phyloP scores from a whole-genome alignment of 805 yeast species.

The Wickerhamiella musiphila region DNA sequence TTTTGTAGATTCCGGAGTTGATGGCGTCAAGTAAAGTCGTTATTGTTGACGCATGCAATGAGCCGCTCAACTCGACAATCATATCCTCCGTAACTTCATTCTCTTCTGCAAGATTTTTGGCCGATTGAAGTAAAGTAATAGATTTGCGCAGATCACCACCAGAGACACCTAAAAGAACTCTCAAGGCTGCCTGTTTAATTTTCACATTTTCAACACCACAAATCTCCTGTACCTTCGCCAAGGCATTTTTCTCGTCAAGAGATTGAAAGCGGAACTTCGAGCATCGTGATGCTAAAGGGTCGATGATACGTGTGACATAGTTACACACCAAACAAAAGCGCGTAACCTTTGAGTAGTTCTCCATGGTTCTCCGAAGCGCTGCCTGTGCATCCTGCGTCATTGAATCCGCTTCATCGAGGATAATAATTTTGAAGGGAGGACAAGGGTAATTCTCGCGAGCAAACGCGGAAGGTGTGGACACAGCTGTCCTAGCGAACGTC shows the following conservation, averaged over 20 bases:
- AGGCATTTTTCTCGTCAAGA: slow-evolving; percentile 53
- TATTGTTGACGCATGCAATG: slow-evolving; percentile 38
- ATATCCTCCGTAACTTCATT: slow-evolving; percentile 26
- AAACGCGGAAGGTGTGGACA: slow-evolving; percentile 59
- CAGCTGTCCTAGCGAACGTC: slow-evolving; percentile 75
- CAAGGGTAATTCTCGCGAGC: slow-evolving; percentile 70
- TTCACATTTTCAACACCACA: slow-evolving; percentile 32
- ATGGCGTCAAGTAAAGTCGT: slow-evolving; percentile 25
- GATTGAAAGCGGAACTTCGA: slow-evolving; percentile 84
- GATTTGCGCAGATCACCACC: slow-evolving; percentile 89
- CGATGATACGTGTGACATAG: slow-evolving; percentile 90
- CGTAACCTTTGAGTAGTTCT: slow-evolving; percentile 47
- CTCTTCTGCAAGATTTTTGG: slow-evolving; percentile 30
- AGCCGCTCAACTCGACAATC: slow-evolving; percentile 61
- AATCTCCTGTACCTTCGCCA: slow-evolving; percentile 47
- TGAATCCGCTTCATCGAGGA: slow-evolving; percentile 88
- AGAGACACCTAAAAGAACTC: slow-evolving; percentile 51
- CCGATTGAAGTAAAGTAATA: slow-evolving; percentile 75
- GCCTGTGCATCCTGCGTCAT: slow-evolving; percentile 93
- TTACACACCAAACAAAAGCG: slow-evolving; percentile 91
- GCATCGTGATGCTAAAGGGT: slow-evolving; percentile 91
- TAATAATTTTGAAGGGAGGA: slow-evolving; percentile 88
- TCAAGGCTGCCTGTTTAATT: slow-evolving; percentile 35
- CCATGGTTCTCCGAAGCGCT: slow-evolving; percentile 79
- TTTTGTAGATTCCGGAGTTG: slow-evolving; percentile 17